phyloP scores from a whole-genome alignment of 2,329 filamentous ascomycete species.

The Geosmithia flava region DNA sequence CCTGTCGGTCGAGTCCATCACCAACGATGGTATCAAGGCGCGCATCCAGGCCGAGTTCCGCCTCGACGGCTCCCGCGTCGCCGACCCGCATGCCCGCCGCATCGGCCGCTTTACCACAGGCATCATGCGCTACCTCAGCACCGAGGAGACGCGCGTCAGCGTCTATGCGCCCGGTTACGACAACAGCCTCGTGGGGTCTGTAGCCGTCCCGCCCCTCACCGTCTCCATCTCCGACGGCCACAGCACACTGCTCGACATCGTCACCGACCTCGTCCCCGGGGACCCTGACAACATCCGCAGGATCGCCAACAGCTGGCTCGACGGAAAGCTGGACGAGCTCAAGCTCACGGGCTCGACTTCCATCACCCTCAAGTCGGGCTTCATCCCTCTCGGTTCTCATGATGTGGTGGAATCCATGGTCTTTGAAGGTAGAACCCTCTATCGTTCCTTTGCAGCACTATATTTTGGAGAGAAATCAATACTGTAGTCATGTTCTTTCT shows the following conservation, averaged over 20 bases:
- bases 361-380: constrained; percentile 64
- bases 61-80: constrained; percentile 67
- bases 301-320: constrained; percentile 80
- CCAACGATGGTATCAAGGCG: constrained; percentile 61
- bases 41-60: constrained; percentile 72
- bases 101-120: constrained; percentile 70
- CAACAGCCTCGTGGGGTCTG: constrained; percentile 65
- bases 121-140: constrained; percentile 67
- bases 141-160: constrained; percentile 55
- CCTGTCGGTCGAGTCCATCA: constrained; percentile 78
- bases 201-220: constrained; percentile 60
- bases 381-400: constrained; percentile 70
- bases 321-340: constrained; percentile 61
- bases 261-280: constrained; percentile 65
- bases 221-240: constrained; percentile 69
- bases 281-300: constrained; percentile 64
- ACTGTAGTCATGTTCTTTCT: constrained; percentile 2
- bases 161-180: constrained; percentile 78
- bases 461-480: constrained; percentile 42
- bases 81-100: constrained; percentile 56
- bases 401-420: constrained; percentile 59
- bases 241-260: constrained; percentile 65
- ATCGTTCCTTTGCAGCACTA: constrained; percentile 46
- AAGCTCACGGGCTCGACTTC: constrained; percentile 62
- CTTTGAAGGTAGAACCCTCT: constrained; percentile 73